Percentiles rank a stretch among this genome's conserved stretches.
Conservation (phyloP, 176 grass and related monocot species). For the Juncus effusus region DNA sequence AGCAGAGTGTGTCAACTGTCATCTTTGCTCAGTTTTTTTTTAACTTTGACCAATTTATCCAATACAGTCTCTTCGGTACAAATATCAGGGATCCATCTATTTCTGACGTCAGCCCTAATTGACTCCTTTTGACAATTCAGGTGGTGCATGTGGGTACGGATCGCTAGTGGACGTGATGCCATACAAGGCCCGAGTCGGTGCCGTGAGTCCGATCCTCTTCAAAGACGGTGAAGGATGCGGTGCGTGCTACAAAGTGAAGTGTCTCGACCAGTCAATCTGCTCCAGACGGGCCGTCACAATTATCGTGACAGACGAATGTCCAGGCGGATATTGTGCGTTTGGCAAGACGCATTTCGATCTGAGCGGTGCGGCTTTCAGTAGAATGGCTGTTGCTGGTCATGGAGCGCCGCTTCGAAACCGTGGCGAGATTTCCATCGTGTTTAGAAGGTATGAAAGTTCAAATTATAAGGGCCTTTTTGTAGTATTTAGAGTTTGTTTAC, state of each 20-base stretch:
- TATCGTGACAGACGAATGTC: slow-evolving; percentile 95
- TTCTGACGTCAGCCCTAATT: background rate
- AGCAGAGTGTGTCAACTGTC: slow-evolving; percentile 14
- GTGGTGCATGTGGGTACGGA: slow-evolving; percentile 93
- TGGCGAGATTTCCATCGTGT: slow-evolving; percentile 56
- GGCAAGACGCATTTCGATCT: slow-evolving; percentile 88
- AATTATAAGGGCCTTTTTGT: background rate
- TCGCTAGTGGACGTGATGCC: slow-evolving; percentile 91
- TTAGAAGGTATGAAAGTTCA: slow-evolving; percentile 48
- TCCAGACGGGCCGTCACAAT: slow-evolving; percentile 87
- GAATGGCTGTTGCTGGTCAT: slow-evolving; percentile 69
- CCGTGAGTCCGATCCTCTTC: slow-evolving; percentile 92
- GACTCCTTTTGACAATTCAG: slow-evolving; percentile 19
- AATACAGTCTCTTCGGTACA: background rate
- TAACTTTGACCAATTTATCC: background rate
- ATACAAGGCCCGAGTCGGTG: slow-evolving; percentile 77
- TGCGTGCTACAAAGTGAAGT: slow-evolving; percentile 96
- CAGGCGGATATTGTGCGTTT: slow-evolving; percentile 60
- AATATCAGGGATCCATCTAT: too few relatives aligned
- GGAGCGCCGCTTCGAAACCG: slow-evolving; percentile 63
- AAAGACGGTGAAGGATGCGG: slow-evolving; percentile 91
- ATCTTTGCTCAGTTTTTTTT: slow-evolving; percentile 12
- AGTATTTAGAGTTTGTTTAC: background rate
- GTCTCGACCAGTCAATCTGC: slow-evolving; percentile 71
- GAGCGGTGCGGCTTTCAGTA: slow-evolving; percentile 82